Evolutionary conservation across 2,329 filamentous ascomycete species (phyloP).

Genomic region (Monosporascus cannonballus): DNA sequence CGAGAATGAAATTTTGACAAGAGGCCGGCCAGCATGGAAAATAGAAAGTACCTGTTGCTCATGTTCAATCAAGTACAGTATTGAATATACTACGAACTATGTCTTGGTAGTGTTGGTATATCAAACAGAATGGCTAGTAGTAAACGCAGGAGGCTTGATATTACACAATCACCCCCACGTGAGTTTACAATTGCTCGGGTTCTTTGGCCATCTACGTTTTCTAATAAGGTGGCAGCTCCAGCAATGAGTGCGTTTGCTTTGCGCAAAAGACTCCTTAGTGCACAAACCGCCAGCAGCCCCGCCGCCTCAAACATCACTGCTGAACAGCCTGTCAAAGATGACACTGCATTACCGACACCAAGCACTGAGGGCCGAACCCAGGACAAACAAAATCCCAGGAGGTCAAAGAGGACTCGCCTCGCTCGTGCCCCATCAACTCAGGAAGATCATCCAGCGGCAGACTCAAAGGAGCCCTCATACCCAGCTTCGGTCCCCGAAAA

Average conservation of each 20-base stretch:
- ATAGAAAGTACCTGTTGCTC: no score
- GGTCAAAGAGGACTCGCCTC: conserved; percentile 8
- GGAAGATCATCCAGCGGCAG: not conserved
- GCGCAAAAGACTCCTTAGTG: conserved; percentile 30
- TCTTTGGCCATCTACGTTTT: not conserved
- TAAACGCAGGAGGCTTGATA: not conserved
- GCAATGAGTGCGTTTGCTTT: conserved; percentile 40
- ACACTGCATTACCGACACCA: not conserved
- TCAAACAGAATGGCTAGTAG: not conserved
- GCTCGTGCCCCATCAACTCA: not conserved
- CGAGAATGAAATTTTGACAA: no score
- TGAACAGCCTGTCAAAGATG: not conserved
- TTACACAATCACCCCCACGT: not conserved
- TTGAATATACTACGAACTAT: no score
- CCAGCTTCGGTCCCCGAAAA: not conserved
- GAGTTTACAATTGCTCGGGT: not conserved
- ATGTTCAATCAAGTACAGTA: no score
- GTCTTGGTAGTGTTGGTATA: no score
- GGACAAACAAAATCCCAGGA: conserved; percentile 7
- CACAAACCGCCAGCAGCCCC: conserved; percentile 8
- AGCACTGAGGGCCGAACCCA: not conserved
- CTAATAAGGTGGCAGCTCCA: conserved; percentile 8
- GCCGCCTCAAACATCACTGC: conserved; percentile 1
- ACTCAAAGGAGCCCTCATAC: not conserved
- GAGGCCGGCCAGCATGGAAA: no score